Evolutionary conservation across 2,329 filamentous ascomycete species (phyloP).

Genomic region (Pyricularia grisea): DNA sequence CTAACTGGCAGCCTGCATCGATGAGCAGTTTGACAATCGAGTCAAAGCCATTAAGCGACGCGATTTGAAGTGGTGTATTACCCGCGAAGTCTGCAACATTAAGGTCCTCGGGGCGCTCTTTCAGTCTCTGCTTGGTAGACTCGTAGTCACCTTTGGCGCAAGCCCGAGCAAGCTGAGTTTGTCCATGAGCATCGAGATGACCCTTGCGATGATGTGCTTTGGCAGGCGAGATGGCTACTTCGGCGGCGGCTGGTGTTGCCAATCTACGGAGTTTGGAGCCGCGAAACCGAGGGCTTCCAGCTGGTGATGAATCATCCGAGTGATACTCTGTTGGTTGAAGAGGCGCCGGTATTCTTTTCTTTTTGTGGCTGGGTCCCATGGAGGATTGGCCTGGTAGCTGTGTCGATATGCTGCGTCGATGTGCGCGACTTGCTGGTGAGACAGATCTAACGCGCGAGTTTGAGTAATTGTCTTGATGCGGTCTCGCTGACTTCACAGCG

Average conservation of each 20-base stretch:
- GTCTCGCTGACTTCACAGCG: conserved; percentile 14
- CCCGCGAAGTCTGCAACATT: conserved; percentile 88
- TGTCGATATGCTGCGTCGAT: conserved; percentile 56
- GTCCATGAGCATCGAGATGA: conserved; percentile 83
- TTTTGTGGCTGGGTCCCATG: conserved; percentile 49
- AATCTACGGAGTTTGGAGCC: conserved; percentile 48
- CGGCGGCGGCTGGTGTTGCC: conserved; percentile 44
- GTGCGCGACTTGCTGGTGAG: conserved; percentile 48
- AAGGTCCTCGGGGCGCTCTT: conserved; percentile 76
- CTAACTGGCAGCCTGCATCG: conserved; percentile 72
- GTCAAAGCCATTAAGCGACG: conserved; percentile 75
- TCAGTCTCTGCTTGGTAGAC: conserved; percentile 61
- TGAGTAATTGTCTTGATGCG: conserved; percentile 21
- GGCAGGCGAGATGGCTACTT: conserved; percentile 55
- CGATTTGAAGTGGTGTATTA: conserved; percentile 94
- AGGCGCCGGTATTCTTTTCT: conserved; percentile 51
- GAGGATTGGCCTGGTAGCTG: conserved; percentile 47
- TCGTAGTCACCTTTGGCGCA: conserved; percentile 81
- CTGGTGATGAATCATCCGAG: conserved; percentile 57
- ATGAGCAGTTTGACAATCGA: conserved; percentile 84
- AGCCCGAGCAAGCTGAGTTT: conserved; percentile 82
- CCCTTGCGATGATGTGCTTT: conserved; percentile 70
- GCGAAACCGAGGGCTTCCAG: conserved; percentile 49
- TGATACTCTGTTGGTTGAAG: conserved; percentile 55
- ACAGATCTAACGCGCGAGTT: conserved; percentile 36